A percentile compares a stretch with the other conserved stretches of the same genome.
Evolutionary conservation across 495 filamentous ascomycete genomes (phyloP).

Genomic region (Hyphodiscus hymeniophilus): DNA sequence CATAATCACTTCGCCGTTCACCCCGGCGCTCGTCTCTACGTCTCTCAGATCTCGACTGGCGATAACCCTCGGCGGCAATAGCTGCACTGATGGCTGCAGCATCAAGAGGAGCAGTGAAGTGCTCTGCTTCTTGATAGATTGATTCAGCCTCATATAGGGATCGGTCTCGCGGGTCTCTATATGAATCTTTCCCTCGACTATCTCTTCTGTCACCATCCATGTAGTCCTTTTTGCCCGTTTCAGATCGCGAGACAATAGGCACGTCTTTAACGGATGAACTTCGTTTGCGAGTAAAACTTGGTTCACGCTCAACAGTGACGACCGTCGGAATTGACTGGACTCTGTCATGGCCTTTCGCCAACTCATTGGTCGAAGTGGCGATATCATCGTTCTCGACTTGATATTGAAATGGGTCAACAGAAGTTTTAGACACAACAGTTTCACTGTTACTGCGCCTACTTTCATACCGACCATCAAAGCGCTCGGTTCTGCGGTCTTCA

Average conservation of each 20-base stretch:
- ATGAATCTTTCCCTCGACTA: slow-evolving; percentile 5
- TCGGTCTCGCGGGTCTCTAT: slow-evolving; percentile 19
- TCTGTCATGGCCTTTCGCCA: slow-evolving; percentile 4
- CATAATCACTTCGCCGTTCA: slow-evolving; percentile 9
- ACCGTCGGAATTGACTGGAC: slow-evolving; percentile 28
- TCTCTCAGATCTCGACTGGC: slow-evolving; percentile 18
- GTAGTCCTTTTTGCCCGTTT: slow-evolving; percentile 6
- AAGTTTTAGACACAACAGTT: slow-evolving; percentile 8
- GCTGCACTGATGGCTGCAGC: slow-evolving; percentile 29
- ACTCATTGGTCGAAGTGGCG: slow-evolving; percentile 25
- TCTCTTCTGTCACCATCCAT: slow-evolving; percentile 9
- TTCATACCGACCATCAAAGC: slow-evolving; percentile 16
- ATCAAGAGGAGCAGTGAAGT: slow-evolving; percentile 31
- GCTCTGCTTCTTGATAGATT: slow-evolving; percentile 26
- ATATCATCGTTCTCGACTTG: slow-evolving; percentile 43
- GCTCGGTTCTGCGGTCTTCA: slow-evolving; percentile 23
- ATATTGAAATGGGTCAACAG: slow-evolving; percentile 42
- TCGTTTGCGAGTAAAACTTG: slow-evolving; percentile 26
- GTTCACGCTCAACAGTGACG: slow-evolving; percentile 37
- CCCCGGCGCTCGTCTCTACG: slow-evolving; percentile 18
- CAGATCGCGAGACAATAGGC: slow-evolving; percentile 7
- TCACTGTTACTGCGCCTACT: slow-evolving; percentile 11
- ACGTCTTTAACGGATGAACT: slow-evolving; percentile 22
- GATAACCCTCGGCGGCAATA: slow-evolving; percentile 27
- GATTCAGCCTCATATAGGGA: slow-evolving; percentile 27